Percentiles rank a stretch among this genome's conserved stretches.
Evolutionary conservation across 2,329 filamentous ascomycete genomes (phyloP).

Genomic region (Drechslerella dactyloides): DNA sequence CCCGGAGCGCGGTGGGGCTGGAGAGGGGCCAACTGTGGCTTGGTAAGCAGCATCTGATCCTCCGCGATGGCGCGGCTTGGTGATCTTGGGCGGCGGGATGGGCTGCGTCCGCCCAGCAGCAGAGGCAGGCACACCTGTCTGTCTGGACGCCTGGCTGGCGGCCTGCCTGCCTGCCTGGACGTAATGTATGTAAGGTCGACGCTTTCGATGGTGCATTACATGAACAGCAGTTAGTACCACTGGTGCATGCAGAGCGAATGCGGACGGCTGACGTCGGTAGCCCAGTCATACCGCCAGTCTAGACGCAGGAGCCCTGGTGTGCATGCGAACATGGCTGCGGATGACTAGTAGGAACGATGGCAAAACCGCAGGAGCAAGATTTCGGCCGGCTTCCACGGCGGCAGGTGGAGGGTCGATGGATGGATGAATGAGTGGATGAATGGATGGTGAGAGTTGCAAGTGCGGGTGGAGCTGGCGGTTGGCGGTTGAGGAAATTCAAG

Average conservation of each 20-base stretch:
- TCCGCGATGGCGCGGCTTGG: slow-evolving; percentile 44
- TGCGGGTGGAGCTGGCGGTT: neutral
- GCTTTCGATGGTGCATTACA: slow-evolving; percentile 1
- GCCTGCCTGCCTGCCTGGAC: no score
- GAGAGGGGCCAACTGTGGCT: slow-evolving; percentile 31
- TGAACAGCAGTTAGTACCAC: no score
- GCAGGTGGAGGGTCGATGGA: neutral
- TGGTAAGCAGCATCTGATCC: slow-evolving; percentile 40
- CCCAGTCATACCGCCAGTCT: slow-evolving; percentile 35
- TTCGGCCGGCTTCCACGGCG: neutral
- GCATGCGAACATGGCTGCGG: slow-evolving; percentile 7
- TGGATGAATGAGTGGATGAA: neutral
- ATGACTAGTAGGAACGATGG: slow-evolving; percentile 33
- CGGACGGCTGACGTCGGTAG: slow-evolving; percentile 44
- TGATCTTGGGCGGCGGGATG: slow-evolving; percentile 28
- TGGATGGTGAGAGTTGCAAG: neutral
- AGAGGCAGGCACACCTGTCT: slow-evolving; percentile 7
- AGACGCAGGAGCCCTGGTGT: slow-evolving; percentile 20
- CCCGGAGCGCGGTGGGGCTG: slow-evolving; percentile 31
- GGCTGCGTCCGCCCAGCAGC: slow-evolving; percentile 46
- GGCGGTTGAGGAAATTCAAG: no score
- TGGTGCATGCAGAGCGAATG: slow-evolving; percentile 20
- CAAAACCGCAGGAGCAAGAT: slow-evolving; percentile 43
- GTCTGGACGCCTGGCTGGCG: neutral
- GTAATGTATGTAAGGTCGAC: neutral